These are phyloP conservation scores for Neofusicoccum umdonicola DNA, from an alignment of 2,329 filamentous ascomycete species.

Conservation along the genomic window DNA sequence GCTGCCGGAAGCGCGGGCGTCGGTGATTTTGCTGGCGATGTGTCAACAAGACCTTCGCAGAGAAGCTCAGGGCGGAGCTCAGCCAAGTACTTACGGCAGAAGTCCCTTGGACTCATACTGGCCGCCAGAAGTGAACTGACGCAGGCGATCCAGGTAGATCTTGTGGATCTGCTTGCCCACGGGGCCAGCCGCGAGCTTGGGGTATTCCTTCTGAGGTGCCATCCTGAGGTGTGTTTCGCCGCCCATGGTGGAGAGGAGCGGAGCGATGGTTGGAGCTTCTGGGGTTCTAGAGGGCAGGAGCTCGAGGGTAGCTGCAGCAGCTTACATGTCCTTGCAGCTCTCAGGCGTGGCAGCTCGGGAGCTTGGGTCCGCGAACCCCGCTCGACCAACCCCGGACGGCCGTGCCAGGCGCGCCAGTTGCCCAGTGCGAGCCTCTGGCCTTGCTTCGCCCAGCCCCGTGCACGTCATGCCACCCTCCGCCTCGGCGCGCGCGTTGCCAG, in stretches of 20 bases:
- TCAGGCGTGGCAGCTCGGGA: neutral
- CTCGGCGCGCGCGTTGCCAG: neutral
- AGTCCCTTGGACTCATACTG: conserved; percentile 71
- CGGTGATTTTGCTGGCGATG: conserved; percentile 63
- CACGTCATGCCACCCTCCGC: neutral
- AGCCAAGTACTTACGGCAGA: conserved; percentile 55
- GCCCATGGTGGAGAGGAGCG: conserved; percentile 29
- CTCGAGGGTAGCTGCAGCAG: conserved; percentile 6
- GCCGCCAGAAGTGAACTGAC: conserved; percentile 73
- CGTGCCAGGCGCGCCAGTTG: neutral
- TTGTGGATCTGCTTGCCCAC: conserved; percentile 61
- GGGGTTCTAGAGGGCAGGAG: conserved; percentile 1
- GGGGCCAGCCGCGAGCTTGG: conserved; percentile 34
- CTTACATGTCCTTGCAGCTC: conserved; percentile 13
- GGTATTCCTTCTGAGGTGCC: conserved; percentile 29
- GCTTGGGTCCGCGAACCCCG: conserved; percentile 2
- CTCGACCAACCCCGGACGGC: neutral
- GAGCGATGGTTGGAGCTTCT: neutral
- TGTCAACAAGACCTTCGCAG: neutral
- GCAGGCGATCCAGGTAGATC: conserved; percentile 82
- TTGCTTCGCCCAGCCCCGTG: neutral
- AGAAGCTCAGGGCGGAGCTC: neutral
- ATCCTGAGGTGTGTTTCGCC: conserved; percentile 33
- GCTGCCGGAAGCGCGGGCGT: conserved; percentile 65
- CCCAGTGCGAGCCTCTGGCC: neutral